Evolutionary conservation across 768 basidiomycete species (phyloP), one percentile per base, ranked within the genome.

Genomic region (Boletus rubropictus): DNA sequence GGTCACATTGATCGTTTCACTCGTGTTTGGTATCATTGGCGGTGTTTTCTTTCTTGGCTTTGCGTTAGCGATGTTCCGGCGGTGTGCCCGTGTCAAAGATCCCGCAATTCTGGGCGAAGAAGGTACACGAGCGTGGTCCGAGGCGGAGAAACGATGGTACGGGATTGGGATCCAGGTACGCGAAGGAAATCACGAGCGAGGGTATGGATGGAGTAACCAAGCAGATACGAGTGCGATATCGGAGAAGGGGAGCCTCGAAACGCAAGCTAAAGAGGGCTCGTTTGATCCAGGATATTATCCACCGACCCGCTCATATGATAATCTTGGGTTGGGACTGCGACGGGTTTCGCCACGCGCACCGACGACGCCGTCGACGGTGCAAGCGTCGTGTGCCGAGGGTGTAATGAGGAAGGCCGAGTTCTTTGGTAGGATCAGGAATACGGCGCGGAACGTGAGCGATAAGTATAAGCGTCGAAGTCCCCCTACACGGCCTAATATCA

Each of bases 381-480:
- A 67, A 25, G 58, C 56, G 3, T 60, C 59, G 27, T 66, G 62
- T 41, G 42, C 73, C 47, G 75, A 82, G 7, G 77, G 74, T 8
- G 71, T 83, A 32, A 81, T 86, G 75, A 82, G 75, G 60, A 89
- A 87, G 62, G 72, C 69, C 15, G 82, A 86, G 58, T 87, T 88
- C 57, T 54, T 87, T 43, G 72, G 74, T n/a, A 76, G 70, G 60
- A 73, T 88, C 35, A 76, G 70, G 51, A 72, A 79, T 39, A 82
- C 83, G 3, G 80, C 84, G 28, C 73, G 86, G 46, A 75, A 79
- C 36, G 84, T 86, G 51, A 86, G 85, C 68, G 76, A 81, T 58
- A 80, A 72, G 60, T 79, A 75, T 54, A 65, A 65, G 21, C 65
- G 65, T 11, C 68, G 68, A 29, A 64, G 66, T 35, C 55, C 70